Evolutionary conservation across 2,329 filamentous ascomycete species (phyloP).

Genomic region (Alternaria hordeiaustralica): DNA sequence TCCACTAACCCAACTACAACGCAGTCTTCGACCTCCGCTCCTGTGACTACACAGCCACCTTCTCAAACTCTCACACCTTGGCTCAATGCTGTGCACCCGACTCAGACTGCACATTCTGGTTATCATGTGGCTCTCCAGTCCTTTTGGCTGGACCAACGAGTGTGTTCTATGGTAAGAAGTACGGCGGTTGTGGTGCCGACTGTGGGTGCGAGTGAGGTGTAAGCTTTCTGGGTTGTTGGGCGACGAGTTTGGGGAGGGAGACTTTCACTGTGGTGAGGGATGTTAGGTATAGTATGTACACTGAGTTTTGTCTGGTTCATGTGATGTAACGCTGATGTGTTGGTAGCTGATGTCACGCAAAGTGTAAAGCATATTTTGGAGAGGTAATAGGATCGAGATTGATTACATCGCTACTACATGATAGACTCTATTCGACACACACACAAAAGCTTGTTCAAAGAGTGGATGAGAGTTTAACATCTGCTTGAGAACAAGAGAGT

Average conservation of each 20-base stretch:
- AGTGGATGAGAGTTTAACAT: neutral
- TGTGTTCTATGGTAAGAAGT: constrained; percentile 30
- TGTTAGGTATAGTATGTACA: neutral
- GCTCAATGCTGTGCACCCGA: constrained; percentile 29
- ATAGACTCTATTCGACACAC: neutral
- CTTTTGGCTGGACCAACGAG: constrained; percentile 26
- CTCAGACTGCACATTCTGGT: constrained; percentile 28
- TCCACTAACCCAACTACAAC: neutral
- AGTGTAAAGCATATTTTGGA: neutral
- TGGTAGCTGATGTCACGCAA: neutral
- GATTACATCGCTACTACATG: neutral
- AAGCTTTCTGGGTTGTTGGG: constrained; percentile 33
- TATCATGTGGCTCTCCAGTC: constrained; percentile 24
- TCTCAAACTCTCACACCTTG: constrained; percentile 25
- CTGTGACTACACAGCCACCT: constrained; percentile 33
- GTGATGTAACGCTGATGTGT: neutral
- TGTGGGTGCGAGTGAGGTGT: constrained; percentile 21
- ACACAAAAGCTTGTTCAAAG: neutral
- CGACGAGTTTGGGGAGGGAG: constrained; percentile 23
- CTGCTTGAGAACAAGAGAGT: neutral
- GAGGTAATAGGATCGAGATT: neutral
- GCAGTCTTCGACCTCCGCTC: constrained; percentile 27
- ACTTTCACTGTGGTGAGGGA: neutral
- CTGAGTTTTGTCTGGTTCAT: neutral
- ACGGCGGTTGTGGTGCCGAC: constrained; percentile 29